Percentiles rank a stretch among this genome's conserved stretches.
phyloP scores from a whole-genome alignment of 331 rosid genomes.

The Rhamnella rubrinervis region DNA sequence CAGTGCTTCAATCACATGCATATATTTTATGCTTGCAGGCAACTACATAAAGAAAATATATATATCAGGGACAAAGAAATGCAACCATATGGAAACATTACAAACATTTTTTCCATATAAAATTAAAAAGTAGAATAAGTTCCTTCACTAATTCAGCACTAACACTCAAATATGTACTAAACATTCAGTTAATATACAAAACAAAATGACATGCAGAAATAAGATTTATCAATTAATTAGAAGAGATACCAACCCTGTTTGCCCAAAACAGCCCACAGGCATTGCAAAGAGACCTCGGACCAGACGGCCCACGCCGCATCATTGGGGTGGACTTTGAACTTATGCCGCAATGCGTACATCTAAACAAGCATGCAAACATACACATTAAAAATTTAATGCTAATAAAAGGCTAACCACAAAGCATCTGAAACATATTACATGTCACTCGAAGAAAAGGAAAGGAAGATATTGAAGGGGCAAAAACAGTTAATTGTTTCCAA shows the following conservation, averaged over 20 bases:
- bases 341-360: slow-evolving; percentile 86
- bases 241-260: slow-evolving; percentile 67
- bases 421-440: neutral
- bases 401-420: neutral
- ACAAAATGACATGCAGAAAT: too few species aligned
- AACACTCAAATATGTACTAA: too few species aligned
- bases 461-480: neutral
- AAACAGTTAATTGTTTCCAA: neutral
- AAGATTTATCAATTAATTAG: neutral
- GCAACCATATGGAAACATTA: too few species aligned
- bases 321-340: slow-evolving; percentile 90
- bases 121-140: too few species aligned
- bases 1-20: too few species aligned
- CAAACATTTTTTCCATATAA: too few species aligned
- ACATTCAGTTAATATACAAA: too few species aligned
- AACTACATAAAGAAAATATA: too few species aligned
- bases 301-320: slow-evolving; percentile 98
- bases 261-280: slow-evolving; percentile 98
- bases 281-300: slow-evolving; percentile 94
- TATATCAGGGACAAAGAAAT: too few species aligned
- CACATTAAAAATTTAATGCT: neutral
- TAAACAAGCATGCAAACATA: slow-evolving; percentile 6
- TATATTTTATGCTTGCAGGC: too few species aligned
- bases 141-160: too few species aligned
- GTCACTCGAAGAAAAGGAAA: neutral